Evolutionary conservation across 2,329 filamentous ascomycete genomes (phyloP), one percentile per base, ranked within the genome.

Genomic region (Botrytis fragariae): DNA sequence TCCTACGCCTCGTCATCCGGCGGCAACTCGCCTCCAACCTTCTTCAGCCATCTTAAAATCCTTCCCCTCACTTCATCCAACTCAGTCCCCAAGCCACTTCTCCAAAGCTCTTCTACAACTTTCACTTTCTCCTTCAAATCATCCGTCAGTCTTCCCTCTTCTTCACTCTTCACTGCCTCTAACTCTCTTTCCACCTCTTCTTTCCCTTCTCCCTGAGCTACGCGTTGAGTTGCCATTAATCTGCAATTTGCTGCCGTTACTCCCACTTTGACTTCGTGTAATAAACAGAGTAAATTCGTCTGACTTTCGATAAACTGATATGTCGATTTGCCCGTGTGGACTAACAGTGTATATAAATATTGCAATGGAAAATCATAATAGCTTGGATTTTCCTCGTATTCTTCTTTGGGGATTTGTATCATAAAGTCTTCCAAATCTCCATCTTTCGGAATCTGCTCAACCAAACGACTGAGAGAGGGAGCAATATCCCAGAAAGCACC

Each of bases 401-500:
- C 96, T 29, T 89, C 85, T 0, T 87, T 81, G 0, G 96, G 95
- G 63, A 98, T 94, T 78, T 92, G 88, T 65, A 97, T 88, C 35
- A 89, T 85, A 82, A 97, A 94, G 9, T 77, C 76, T 14, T 83
- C 81, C 18, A 90, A 82, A 61, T 79, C 78, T 14, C 35, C 20
- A n/a, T 86, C 83, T 1, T 83, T 81, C 0, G 94, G 95, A 35
- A 98, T 91, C 78, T 92, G 92, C 74, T 97, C 93, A 18, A 97
- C 87, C 64, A 98, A 85, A 25, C 90, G 87, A 39, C 92, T 87
- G 0, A 99, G 87, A 5, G 91, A 90, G 4, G 96, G 96, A 1
- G 95, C 95, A 79, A 98, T 97, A 80, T 99, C 96, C 96, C 96
- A 99, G 82, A 98, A 99, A 0, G 95, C 95, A 16, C 92, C 95